Base-by-base conservation (phyloP, 2,329 filamentous ascomycete species). In the Fusarium torreyae region DNA sequence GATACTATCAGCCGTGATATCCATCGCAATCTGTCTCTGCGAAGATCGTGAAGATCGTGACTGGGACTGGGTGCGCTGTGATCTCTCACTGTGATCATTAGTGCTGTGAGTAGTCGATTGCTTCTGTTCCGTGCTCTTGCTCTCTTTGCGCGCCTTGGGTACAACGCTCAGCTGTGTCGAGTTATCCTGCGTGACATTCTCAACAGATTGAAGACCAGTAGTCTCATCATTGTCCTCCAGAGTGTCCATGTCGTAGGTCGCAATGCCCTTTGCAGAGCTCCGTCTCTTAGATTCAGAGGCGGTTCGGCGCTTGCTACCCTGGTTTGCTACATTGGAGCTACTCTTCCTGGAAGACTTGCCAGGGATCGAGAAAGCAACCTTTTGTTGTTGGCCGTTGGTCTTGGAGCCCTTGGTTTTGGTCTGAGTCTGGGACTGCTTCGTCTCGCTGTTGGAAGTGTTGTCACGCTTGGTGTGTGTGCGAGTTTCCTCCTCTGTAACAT, bases 331-430 rank as follows among this genome's bases (percentile, higher is more conserved):
- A 31, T 79, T 79, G 52, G 77, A 76, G 51, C 61, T 59, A 46
- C 52, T 72, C 68, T 76, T 75, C 33, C 70, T 71, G 1, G 74
- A 72, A 3, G 78, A 70, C 52, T 77, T 78, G 43, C 79, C 78
- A 6, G 82, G 81, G 11, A 83, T 75, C 3, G 81, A 78, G 60
- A 83, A 83, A 15, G 81, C 80, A 39, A 82, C 81, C 65, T 81
- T 82, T 26, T 80, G 79, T 36, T 68, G 73, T 20, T 76, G 75
- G 11, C 57, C 59, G 8, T 54, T 42, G 7, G 69, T 67, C 56
- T 74, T 78, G 8, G 74, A 68, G 5, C 64, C 57, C 65, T 73
- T 78, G 49, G 52, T 67, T 52, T 74, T 75, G 63, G 68, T 75
- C 57, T 72, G 76, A 62, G 68, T 75, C 58, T 72, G 76, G 31